Evolutionary conservation across 305 asterid genomes (phyloP), one percentile per base, ranked within the genome.

Genomic region (Fraxinus latifolia): DNA sequence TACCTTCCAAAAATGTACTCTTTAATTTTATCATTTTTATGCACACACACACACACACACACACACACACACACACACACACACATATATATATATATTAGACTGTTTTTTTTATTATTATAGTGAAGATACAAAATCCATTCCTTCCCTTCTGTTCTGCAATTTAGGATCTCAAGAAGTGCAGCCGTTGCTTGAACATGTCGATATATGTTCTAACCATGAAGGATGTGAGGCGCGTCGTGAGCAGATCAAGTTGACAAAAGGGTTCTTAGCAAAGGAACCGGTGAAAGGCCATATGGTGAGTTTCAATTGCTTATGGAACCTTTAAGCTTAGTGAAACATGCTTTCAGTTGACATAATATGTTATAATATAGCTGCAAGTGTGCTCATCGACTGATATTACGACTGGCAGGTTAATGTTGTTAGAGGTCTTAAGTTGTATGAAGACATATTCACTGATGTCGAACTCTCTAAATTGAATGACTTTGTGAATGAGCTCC

Each of bases 241-340:
- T 19, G 85, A 87, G 27, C 92, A 87, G 80, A 94, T 96, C 87
- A 94, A 93, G 89, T 86, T 90, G 90, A 96, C 94, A n/a, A 94
- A 93, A 89, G 98, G 99, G 74, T 96, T 91, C 84, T 82, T 87
- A 33, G 97, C 97, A 25, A 94, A 88, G 91, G 97, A 96, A 89
- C 94, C 88, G 8, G 90, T 92, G 17, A 96, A 88, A 87, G 99
- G 99, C 84, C 97, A 91, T 81, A 91, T 93, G 97, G 99, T 88
- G 88, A 89, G 93, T 89, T 67, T 27, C 34, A 14, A 67, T 67
- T 21, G 33, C 74, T 67, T 67, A 67, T 1, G 4, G 5, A 29
- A 70, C 42, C 23, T 70, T 12, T 70, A 70, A 70, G 4, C 39
- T 70, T 23, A 62, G 33, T 25, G 29, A 7, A 23, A 7, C 71